These are phyloP conservation scores for Phlebopus sp. DNA, from an alignment of 1,284 basidiomycete genomes.

Conservation along the genomic window DNA sequence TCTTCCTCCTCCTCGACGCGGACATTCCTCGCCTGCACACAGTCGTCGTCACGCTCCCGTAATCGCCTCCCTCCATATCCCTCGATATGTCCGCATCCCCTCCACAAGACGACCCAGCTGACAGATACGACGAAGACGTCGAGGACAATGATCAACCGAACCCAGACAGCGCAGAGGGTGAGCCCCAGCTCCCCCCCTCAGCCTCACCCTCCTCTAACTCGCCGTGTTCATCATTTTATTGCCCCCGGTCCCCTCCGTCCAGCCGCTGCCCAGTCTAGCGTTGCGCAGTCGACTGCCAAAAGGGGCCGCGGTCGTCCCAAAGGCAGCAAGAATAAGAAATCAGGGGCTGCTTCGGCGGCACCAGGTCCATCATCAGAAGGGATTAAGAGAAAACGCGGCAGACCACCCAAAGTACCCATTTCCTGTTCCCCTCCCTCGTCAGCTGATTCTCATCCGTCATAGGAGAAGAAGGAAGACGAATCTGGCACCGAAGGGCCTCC, in stretches of 20 bases:
- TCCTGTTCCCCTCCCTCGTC: slow-evolving; percentile 18
- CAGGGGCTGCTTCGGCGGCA: slow-evolving; percentile 38
- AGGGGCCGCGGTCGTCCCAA: slow-evolving; percentile 76
- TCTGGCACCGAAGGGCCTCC: slow-evolving; percentile 47
- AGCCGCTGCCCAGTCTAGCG: slow-evolving; percentile 25
- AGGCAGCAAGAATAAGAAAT: slow-evolving; percentile 81
- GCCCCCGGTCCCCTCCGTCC: slow-evolving; percentile 15
- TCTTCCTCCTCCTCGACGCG: slow-evolving; percentile 45
- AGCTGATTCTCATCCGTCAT: slow-evolving; percentile 28
- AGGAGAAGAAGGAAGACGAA: slow-evolving; percentile 56
- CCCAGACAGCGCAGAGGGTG: slow-evolving; percentile 36
- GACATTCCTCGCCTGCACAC: slow-evolving; percentile 22
- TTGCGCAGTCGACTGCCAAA: slow-evolving; percentile 44
- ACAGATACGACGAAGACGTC: slow-evolving; percentile 44
- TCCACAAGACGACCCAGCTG: slow-evolving; percentile 37
- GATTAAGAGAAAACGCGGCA: slow-evolving; percentile 62
- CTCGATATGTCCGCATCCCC: slow-evolving; percentile 46
- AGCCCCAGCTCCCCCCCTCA: slow-evolving; percentile 13
- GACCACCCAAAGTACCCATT: slow-evolving; percentile 69
- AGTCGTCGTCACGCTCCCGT: slow-evolving; percentile 25
- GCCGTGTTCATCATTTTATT: slow-evolving; percentile 19
- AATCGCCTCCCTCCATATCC: slow-evolving; percentile 21
- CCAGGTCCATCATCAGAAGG: slow-evolving; percentile 37
- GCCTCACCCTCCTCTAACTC: slow-evolving; percentile 7
- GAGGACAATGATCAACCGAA: slow-evolving; percentile 38